These are phyloP conservation scores for Ganoderma sp. DNA, from an alignment of 1,284 basidiomycete genomes.

Conservation along the genomic window DNA sequence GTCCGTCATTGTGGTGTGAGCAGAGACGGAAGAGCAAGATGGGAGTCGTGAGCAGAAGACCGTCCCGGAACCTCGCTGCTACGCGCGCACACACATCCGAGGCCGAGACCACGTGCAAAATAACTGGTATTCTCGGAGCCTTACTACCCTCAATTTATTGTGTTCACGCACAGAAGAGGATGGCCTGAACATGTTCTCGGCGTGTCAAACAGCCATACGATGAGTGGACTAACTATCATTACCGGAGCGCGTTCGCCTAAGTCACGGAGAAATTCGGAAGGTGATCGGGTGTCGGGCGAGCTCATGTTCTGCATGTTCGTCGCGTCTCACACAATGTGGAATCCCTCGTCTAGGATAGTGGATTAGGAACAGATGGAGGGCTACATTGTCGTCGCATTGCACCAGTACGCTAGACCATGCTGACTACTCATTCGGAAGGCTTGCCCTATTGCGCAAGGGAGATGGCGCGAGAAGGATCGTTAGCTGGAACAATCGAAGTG, in stretches of 20 bases:
- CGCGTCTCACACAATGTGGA: not conserved
- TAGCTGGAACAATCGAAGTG: not conserved
- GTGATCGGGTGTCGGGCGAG: constrained; percentile 2
- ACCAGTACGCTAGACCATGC: constrained; percentile 17
- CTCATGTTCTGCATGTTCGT: not conserved
- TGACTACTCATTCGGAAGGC: constrained; percentile 33
- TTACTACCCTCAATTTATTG: not conserved
- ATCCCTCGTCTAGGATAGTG: constrained; percentile 14
- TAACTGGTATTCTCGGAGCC: not conserved
- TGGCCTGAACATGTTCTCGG: not conserved
- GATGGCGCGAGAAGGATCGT: not conserved
- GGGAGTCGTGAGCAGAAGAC: constrained; percentile 7
- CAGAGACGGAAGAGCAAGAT: not conserved
- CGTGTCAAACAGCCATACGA: not conserved
- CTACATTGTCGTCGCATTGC: constrained; percentile 28
- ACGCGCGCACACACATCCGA: not conserved
- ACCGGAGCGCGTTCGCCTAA: not conserved
- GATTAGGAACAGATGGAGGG: constrained; percentile 15
- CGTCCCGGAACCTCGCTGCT: not conserved
- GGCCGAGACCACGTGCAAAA: constrained; percentile 5
- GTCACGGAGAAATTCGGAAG: constrained; percentile 6
- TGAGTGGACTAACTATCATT: not conserved
- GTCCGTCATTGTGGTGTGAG: constrained; percentile 36
- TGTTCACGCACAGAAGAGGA: not conserved
- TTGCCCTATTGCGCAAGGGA: constrained; percentile 36